phyloP scores from a whole-genome alignment of 352 stramenopile genomes.

The Phytophthora citrophthora region DNA sequence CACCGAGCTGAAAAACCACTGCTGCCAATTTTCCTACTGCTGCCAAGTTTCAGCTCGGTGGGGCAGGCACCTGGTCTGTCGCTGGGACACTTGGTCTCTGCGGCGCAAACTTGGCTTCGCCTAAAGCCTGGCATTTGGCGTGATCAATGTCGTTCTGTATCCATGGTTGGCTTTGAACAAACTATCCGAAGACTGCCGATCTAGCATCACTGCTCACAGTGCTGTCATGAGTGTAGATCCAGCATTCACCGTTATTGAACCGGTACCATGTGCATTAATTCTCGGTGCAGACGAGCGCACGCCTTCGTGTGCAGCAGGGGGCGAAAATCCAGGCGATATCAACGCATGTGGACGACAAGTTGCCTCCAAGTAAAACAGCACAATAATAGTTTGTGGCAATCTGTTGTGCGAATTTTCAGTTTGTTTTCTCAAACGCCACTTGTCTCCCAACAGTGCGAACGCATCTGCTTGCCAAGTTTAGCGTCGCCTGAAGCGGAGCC shows the following conservation, averaged over 20 bases:
- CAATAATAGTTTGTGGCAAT: neutral
- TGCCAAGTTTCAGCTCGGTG: slow-evolving; percentile 6
- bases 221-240: neutral
- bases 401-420: slow-evolving; percentile 11
- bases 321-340: slow-evolving; percentile 25
- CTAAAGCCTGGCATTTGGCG: slow-evolving; percentile 9
- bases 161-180: neutral
- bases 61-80: neutral
- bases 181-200: neutral
- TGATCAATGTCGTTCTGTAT: slow-evolving; percentile 1
- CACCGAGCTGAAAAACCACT: too few species aligned
- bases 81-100: slow-evolving; percentile 5
- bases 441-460: slow-evolving; percentile 3
- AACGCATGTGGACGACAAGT: neutral
- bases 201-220: neutral
- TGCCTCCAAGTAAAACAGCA: neutral
- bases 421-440: slow-evolving; percentile 15
- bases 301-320: slow-evolving; percentile 21
- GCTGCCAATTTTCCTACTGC: too few species aligned
- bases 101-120: neutral
- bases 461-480: slow-evolving; percentile 1
- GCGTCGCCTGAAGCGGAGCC: slow-evolving; percentile 5
- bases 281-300: slow-evolving; percentile 14
- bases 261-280: neutral
- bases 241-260: neutral